Evolutionary conservation across 805 yeast genomes (phyloP).

Genomic region (Candida montana): DNA sequence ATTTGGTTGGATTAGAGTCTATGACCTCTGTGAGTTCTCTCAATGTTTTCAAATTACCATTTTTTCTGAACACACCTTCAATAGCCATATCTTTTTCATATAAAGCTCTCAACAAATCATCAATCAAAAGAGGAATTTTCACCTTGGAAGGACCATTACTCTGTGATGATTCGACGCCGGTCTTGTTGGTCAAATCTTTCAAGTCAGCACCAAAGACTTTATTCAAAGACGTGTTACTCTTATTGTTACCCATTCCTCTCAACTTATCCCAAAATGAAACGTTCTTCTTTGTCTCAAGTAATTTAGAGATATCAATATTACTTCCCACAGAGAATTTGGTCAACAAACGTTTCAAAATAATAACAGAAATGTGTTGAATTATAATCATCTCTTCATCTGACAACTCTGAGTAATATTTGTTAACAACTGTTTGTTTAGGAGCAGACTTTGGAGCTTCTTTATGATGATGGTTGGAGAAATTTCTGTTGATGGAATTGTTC

Average conservation of each 20-base stretch:
- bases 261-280: conserved; percentile 43
- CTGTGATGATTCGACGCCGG: conserved; percentile 78
- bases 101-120: conserved; percentile 78
- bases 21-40: conserved; percentile 68
- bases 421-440: conserved; percentile 11
- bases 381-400: conserved; percentile 50
- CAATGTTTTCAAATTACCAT: conserved; percentile 86
- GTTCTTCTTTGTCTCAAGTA: conserved; percentile 29
- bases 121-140: conserved; percentile 78
- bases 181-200: conserved; percentile 55
- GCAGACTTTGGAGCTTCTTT: conserved; percentile 2
- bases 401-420: conserved; percentile 61
- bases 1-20: conserved; percentile 64
- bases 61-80: conserved; percentile 93
- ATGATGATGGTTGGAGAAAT: conserved; percentile 12
- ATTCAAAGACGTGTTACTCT: conserved; percentile 12
- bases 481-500: conserved; percentile 15
- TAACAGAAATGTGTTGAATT: conserved; percentile 54
- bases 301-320: conserved; percentile 26
- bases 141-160: conserved; percentile 81
- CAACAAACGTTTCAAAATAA: conserved; percentile 35
- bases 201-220: conserved; percentile 79
- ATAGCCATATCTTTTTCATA: conserved; percentile 89
- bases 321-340: conserved; percentile 31
- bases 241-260: conserved; percentile 25